Conservation (phyloP, 768 basidiomycete species). For the Boletus tomentosulus region DNA sequence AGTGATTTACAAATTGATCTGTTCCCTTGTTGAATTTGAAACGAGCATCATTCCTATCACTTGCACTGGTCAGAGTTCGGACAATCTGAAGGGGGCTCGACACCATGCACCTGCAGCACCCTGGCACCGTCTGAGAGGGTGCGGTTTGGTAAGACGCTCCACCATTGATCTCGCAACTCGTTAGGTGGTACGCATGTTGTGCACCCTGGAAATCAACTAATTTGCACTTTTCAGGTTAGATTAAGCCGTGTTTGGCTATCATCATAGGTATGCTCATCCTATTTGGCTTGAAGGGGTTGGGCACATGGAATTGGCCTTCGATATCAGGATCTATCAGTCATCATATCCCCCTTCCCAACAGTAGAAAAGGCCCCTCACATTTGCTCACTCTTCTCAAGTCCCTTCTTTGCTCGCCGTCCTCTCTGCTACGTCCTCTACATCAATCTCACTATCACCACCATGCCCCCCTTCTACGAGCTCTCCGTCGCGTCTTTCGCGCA, state of each 20-base stretch:
- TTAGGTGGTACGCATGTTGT: slow-evolving; percentile 16
- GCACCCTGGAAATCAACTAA: slow-evolving; percentile 23
- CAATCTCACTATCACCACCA: slow-evolving; percentile 1
- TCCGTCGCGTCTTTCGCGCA: slow-evolving; percentile 27
- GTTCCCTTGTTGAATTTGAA: not conserved
- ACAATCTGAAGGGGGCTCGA: not conserved
- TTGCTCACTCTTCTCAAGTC: not conserved
- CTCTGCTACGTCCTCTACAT: not conserved
- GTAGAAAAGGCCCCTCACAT: slow-evolving; percentile 17
- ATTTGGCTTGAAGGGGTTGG: slow-evolving; percentile 18
- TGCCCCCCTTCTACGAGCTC: slow-evolving; percentile 34
- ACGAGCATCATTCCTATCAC: not conserved
- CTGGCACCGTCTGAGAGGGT: slow-evolving; percentile 13
- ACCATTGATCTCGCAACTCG: slow-evolving; percentile 2
- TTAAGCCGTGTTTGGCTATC: slow-evolving; percentile 25
- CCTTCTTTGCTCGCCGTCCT: not conserved
- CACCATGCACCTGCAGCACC: not conserved
- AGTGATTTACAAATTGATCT: not conserved
- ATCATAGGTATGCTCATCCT: slow-evolving; percentile 12
- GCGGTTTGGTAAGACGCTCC: slow-evolving; percentile 25
- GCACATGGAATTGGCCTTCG: slow-evolving; percentile 19
- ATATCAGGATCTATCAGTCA: slow-evolving; percentile 10
- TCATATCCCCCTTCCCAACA: slow-evolving; percentile 7
- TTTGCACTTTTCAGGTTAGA: slow-evolving; percentile 34
- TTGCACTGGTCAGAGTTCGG: not conserved